Conservation (phyloP, 2,329 filamentous ascomycete species). For the Hirsutella thompsonii region DNA sequence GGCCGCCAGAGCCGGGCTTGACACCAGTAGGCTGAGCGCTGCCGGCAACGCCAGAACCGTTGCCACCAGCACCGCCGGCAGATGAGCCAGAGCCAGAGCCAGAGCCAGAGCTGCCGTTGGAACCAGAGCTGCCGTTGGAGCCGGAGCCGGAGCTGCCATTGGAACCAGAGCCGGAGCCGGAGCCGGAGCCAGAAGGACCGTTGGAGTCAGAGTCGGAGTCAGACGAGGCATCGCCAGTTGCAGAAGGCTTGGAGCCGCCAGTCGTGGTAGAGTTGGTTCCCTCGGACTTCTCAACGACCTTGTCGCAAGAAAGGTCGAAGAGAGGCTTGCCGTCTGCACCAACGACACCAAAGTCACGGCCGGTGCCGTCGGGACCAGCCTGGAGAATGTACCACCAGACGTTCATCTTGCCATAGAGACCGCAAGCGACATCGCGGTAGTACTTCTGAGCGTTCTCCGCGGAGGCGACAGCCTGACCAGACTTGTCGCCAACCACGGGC, state of each 20-base stretch:
- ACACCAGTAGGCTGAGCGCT: background rate
- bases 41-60: background rate
- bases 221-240: conserved; percentile 2
- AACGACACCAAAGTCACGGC: conserved; percentile 60
- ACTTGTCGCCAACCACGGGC: conserved; percentile 57
- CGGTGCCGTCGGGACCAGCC: conserved; percentile 46
- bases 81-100: background rate
- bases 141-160: background rate
- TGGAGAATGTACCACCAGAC: conserved; percentile 71
- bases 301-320: conserved; percentile 49
- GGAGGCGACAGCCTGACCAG: conserved; percentile 50
- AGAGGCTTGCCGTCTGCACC: conserved; percentile 41
- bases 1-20: background rate
- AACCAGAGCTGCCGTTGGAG: conserved; percentile 14
- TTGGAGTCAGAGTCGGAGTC: conserved; percentile 14
- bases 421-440: conserved; percentile 70
- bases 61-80: background rate
- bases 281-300: conserved; percentile 6
- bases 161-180: background rate
- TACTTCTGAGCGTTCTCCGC: conserved; percentile 60
- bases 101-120: conserved; percentile 7
- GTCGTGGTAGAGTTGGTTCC: conserved; percentile 1
- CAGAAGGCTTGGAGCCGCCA: background rate
- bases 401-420: conserved; percentile 49
- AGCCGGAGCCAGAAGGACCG: conserved; percentile 5